A percentile compares a stretch with the other conserved stretches of the same genome.
These are phyloP conservation scores for Mycena sp. DNA, from an alignment of 1,284 basidiomycete species.

Conservation along the genomic window DNA sequence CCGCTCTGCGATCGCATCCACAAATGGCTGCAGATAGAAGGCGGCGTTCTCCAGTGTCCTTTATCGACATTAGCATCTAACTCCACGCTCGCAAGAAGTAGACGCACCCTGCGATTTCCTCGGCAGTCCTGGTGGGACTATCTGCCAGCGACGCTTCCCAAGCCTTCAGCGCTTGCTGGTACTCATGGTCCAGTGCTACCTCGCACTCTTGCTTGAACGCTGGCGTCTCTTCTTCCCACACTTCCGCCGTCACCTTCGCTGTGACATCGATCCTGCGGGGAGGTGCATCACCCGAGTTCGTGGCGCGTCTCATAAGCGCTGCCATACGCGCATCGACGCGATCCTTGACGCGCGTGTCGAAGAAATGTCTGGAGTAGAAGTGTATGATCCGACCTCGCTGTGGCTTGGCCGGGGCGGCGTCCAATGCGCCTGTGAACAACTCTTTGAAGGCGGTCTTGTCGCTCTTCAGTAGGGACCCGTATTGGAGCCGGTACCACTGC, in stretches of 20 bases:
- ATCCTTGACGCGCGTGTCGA: background rate
- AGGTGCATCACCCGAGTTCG: no score
- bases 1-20: background rate
- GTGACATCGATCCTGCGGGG: no score
- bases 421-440: background rate
- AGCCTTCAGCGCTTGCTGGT: background rate
- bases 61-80: no score
- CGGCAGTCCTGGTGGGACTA: background rate
- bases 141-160: slow-evolving; percentile 2
- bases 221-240: background rate
- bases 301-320: background rate
- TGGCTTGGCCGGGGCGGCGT: background rate
- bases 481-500: background rate
- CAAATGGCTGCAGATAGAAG: slow-evolving; percentile 6
- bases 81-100: no score
- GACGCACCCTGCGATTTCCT: slow-evolving; percentile 3
- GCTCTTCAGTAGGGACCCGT: background rate
- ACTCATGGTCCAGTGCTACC: background rate
- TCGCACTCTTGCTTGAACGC: background rate
- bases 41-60: background rate
- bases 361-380: background rate
- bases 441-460: background rate
- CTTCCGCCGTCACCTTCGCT: no score
- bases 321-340: background rate
- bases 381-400: background rate